A percentile compares a stretch with the other conserved stretches of the same genome.
Evolutionary conservation across 768 basidiomycete genomes (phyloP).

Genomic region (Pleurotus giganteus): DNA sequence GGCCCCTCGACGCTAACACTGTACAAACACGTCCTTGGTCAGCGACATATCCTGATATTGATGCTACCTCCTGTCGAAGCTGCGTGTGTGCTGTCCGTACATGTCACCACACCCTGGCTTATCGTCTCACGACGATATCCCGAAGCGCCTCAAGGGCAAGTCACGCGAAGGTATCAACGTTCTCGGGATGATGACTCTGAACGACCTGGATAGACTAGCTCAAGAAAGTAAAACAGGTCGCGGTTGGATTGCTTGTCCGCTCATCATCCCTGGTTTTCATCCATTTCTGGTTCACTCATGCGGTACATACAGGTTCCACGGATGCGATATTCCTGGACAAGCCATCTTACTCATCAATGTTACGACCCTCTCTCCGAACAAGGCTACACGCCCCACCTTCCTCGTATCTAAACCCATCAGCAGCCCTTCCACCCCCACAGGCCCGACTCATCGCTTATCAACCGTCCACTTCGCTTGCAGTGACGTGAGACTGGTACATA

Average conservation of each 20-base stretch:
- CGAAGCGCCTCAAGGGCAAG: constrained; percentile 29
- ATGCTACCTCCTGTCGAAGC: constrained; percentile 78
- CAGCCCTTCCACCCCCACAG: constrained; percentile 26
- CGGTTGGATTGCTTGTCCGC: constrained; percentile 82
- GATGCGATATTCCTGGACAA: constrained; percentile 85
- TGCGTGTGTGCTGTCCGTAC: constrained; percentile 62
- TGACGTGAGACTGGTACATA: constrained; percentile 67
- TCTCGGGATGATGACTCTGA: constrained; percentile 78
- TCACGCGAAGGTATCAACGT: constrained; percentile 60
- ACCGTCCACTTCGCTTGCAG: constrained; percentile 79
- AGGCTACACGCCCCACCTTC: constrained; percentile 63
- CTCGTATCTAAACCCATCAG: constrained; percentile 51
- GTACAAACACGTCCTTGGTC: constrained; percentile 75
- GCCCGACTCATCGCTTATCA: constrained; percentile 55
- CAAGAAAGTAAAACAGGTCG: constrained; percentile 54
- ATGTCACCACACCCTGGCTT: constrained; percentile 19
- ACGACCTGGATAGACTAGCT: constrained; percentile 63
- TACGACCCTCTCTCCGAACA: constrained; percentile 61
- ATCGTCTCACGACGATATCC: constrained; percentile 14
- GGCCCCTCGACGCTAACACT: constrained; percentile 78
- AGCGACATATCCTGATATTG: constrained; percentile 75
- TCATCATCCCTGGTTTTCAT: background rate
- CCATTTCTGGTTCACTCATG: constrained; percentile 1
- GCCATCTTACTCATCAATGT: constrained; percentile 76
- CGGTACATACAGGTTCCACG: constrained; percentile 63